Evolutionary conservation across 768 basidiomycete species (phyloP).

Genomic region (Phylloporus sp.): DNA sequence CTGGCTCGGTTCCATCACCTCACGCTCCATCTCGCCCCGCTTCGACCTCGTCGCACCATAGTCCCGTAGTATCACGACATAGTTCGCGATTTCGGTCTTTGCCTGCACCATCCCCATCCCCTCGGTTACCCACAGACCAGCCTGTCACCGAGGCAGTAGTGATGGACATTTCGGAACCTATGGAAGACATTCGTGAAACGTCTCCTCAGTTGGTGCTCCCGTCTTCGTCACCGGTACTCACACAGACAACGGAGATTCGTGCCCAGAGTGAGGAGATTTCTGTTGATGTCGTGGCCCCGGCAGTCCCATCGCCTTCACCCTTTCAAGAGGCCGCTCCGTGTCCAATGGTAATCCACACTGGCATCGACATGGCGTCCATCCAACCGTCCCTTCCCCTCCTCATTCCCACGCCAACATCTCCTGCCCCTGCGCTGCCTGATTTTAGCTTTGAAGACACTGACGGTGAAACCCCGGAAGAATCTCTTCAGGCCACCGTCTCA

Average conservation of each 20-base stretch:
- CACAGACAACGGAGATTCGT: not conserved
- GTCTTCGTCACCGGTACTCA: conserved; percentile 17
- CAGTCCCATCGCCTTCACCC: not conserved
- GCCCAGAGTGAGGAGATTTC: not conserved
- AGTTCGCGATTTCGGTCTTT: conserved; percentile 16
- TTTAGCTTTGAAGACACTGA: conserved; percentile 34
- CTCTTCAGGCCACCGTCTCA: conserved; percentile 8
- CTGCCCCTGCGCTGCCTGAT: conserved; percentile 26
- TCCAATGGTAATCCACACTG: conserved; percentile 22
- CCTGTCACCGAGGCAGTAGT: conserved; percentile 8
- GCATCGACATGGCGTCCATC: conserved; percentile 25
- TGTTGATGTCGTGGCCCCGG: not conserved
- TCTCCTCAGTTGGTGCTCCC: conserved; percentile 24
- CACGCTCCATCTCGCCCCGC: conserved; percentile 17
- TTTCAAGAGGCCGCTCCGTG: conserved; percentile 2
- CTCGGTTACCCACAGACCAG: conserved; percentile 4
- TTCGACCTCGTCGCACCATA: conserved; percentile 12
- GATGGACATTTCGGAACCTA: conserved; percentile 12
- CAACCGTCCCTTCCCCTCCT: conserved; percentile 29
- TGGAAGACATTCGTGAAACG: conserved; percentile 20
- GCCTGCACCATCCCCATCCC: conserved; percentile 4
- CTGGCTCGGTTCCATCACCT: conserved; percentile 5
- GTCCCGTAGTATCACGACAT: conserved; percentile 15
- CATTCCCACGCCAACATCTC: conserved; percentile 36
- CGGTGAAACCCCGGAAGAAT: conserved; percentile 19